These are phyloP conservation scores for Glycine tomentella DNA, from an alignment of 306 rosid genomes.

Conservation along the genomic window DNA sequence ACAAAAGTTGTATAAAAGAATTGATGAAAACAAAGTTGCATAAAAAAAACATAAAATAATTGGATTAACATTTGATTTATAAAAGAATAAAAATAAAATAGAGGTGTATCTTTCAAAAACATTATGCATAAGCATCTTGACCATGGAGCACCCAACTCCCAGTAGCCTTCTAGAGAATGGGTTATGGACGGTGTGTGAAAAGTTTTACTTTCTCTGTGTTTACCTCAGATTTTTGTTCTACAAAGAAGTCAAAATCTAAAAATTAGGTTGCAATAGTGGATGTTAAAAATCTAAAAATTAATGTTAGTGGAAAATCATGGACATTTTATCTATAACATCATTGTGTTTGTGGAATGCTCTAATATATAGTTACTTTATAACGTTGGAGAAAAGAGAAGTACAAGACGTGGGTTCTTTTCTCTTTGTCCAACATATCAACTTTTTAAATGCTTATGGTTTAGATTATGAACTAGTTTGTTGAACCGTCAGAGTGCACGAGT, in stretches of 20 bases:
- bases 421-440: too few species aligned
- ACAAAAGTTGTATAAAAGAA: background rate
- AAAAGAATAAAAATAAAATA: background rate
- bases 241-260: slow-evolving; percentile 51
- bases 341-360: background rate
- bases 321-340: background rate
- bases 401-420: background rate
- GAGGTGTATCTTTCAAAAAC: background rate
- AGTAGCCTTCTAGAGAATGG: background rate
- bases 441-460: too few species aligned
- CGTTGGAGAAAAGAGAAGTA: background rate
- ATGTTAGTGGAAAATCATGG: slow-evolving; percentile 7
- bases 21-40: background rate
- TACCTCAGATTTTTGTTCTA: slow-evolving; percentile 61
- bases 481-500: too few species aligned
- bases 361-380: background rate
- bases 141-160: background rate
- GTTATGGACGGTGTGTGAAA: slow-evolving; percentile 23
- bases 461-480: too few species aligned
- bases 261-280: slow-evolving; percentile 32
- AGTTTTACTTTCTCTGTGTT: background rate
- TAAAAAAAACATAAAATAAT: background rate
- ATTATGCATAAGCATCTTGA: background rate
- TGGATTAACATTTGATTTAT: background rate
- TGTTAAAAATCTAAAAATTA: slow-evolving; percentile 23